A percentile compares a stretch with the other conserved stretches of the same genome.
Conservation (phyloP, 495 filamentous ascomycete genomes). For the Corynascus novoguineensis region DNA sequence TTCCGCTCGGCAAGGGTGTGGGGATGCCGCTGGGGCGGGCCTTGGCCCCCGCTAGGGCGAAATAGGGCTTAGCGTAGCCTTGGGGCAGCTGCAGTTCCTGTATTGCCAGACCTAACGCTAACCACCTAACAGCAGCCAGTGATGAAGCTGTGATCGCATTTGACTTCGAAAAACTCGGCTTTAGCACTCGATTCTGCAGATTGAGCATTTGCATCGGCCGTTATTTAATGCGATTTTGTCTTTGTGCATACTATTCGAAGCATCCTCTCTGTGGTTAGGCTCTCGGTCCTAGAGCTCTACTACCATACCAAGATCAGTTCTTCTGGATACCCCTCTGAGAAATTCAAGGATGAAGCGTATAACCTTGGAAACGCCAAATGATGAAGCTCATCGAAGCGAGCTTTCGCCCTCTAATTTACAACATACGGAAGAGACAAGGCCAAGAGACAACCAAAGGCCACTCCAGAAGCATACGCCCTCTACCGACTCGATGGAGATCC, state of each 20-base stretch:
- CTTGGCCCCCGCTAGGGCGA: not conserved
- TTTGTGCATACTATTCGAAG: no score
- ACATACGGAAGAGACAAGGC: not conserved
- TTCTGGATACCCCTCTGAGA: no score
- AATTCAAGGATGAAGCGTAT: conserved; percentile 20
- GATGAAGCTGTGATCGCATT: not conserved
- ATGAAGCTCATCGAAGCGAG: not conserved
- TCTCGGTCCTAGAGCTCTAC: no score
- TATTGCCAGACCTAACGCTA: not conserved
- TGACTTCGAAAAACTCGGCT: not conserved
- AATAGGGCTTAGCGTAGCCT: conserved; percentile 12
- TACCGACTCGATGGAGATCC: conserved; percentile 34
- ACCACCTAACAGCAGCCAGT: no score
- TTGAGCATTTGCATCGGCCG: no score
- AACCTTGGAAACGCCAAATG: conserved; percentile 1
- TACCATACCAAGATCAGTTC: not conserved
- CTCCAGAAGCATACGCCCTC: no score
- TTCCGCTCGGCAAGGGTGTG: conserved; percentile 18
- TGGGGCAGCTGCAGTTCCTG: conserved; percentile 6
- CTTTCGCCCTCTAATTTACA: not conserved
- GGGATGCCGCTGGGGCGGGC: not conserved
- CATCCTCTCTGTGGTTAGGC: not conserved
- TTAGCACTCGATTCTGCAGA: no score
- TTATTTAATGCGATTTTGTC: no score
- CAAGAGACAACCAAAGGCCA: conserved; percentile 17